Evolutionary conservation across 495 filamentous ascomycete species (phyloP), one percentile per base, ranked within the genome.

Genomic region (Schizothecium vesticola): DNA sequence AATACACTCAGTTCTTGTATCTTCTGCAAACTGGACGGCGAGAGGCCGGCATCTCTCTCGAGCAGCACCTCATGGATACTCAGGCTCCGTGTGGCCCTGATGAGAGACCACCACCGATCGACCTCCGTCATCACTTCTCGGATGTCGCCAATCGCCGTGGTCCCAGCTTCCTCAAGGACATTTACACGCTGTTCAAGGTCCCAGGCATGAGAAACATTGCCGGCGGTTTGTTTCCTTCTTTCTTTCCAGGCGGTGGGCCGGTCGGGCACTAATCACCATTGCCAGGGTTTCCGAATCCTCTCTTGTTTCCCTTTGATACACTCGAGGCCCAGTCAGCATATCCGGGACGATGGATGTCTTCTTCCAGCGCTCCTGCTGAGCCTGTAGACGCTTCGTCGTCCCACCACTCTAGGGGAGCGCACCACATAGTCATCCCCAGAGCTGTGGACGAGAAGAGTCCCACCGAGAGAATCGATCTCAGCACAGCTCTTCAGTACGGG

Each of bases 301-400:
- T 85, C 33, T 92, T 92, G 78, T 97, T 97, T 74, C 94, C 94
- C 19, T 97, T 91, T 76, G 93, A 97, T 67, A 96, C 92, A 0
- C 87, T 97, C 28, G 92, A 94, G 77, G 90, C 92, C n/a, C 86
- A 89, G 67, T 84, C 87, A 63, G 92, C 92, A 12, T 85, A 85
- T 26, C 87, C 93, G 11, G 79, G 89, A 22, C 87, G 93, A 72
- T 93, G 89, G 79, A 83, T 16, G 13, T 43, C 28, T 10, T 29
- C 86, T n/a, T 88, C 88, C 62, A n/a, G n/a, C n/a, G n/a, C n/a
- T n/a, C 80, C 81, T 13, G 26, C 19, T 69, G 71, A 73, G 9
- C 56, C 59, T 58, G 67, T 36, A 22, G 74, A 64, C 51, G 66
- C 63, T 25, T 69, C 56, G 31, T 63, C 13, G 62, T 70, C 25